Evolutionary conservation across 2,329 filamentous ascomycete genomes (phyloP).

Genomic region (Trichoderma harzianum): DNA sequence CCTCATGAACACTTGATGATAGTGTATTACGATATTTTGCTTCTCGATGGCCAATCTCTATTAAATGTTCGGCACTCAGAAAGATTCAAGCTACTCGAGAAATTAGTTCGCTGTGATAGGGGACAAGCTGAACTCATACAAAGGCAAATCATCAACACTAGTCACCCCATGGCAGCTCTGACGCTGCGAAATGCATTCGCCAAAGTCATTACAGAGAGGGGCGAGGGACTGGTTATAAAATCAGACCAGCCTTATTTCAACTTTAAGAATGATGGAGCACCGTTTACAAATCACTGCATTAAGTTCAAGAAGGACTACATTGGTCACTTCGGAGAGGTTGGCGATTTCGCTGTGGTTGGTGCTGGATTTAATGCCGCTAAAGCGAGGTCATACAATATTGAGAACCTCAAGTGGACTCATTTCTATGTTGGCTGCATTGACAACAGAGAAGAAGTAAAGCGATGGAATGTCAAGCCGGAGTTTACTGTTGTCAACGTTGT

Average conservation of each 20-base stretch:
- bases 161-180: constrained; percentile 45
- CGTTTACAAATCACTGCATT: constrained; percentile 56
- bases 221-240: constrained; percentile 81
- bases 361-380: constrained; percentile 66
- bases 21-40: constrained; percentile 56
- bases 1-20: constrained; percentile 58
- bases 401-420: constrained; percentile 67
- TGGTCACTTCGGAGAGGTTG: constrained; percentile 71
- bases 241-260: constrained; percentile 75
- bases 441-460: constrained; percentile 60
- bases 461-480: constrained; percentile 49
- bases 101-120: constrained; percentile 47
- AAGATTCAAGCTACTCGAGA: constrained; percentile 57
- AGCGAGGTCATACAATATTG: constrained; percentile 53
- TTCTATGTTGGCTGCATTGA: constrained; percentile 75
- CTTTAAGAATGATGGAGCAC: constrained; percentile 36
- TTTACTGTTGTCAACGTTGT: constrained; percentile 68
- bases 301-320: constrained; percentile 90
- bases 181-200: constrained; percentile 64
- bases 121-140: constrained; percentile 67
- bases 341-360: constrained; percentile 78
- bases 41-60: constrained; percentile 52
- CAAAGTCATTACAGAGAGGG: constrained; percentile 59
- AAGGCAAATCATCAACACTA: constrained; percentile 66
- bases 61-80: constrained; percentile 53